These are phyloP conservation scores for Scheffersomyces insectosa DNA, from an alignment of 1,139 yeast genomes.

Conservation along the genomic window DNA sequence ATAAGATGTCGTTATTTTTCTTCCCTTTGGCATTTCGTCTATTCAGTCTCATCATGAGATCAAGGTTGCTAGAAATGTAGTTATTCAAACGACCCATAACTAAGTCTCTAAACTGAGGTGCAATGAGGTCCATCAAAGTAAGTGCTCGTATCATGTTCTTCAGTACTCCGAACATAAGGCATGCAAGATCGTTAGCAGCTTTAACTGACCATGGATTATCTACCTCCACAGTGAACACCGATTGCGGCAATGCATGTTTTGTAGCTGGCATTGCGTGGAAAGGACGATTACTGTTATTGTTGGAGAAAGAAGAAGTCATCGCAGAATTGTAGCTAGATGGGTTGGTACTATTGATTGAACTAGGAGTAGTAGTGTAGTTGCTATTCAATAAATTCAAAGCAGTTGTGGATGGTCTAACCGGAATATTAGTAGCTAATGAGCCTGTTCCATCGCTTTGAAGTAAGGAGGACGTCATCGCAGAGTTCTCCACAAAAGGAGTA, in stretches of 20 bases:
- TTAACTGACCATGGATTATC: conserved; percentile 79
- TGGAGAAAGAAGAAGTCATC: conserved; percentile 7
- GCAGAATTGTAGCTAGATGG: conserved; percentile 2
- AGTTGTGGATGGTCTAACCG: conserved; percentile 24
- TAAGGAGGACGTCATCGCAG: conserved; percentile 45
- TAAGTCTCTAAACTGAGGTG: conserved; percentile 69
- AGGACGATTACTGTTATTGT: conserved; percentile 36
- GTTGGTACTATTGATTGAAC: not conserved
- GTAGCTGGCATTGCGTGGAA: conserved; percentile 65
- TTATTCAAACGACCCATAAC: conserved; percentile 56
- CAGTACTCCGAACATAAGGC: conserved; percentile 82
- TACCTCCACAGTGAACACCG: conserved; percentile 77
- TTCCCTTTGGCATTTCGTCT: conserved; percentile 11
- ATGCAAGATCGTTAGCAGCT: conserved; percentile 88
- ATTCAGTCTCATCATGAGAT: conserved; percentile 10
- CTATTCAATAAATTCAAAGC: conserved; percentile 28
- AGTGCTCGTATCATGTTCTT: conserved; percentile 61
- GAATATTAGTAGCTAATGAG: conserved; percentile 12
- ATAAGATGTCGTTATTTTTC: conserved; percentile 40
- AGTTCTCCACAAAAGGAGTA: conserved; percentile 68
- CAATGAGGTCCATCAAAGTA: conserved; percentile 73
- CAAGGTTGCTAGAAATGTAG: conserved; percentile 19
- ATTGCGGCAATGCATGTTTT: conserved; percentile 71
- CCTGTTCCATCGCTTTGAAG: conserved; percentile 14
- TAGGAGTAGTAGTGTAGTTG: conserved; percentile 5